phyloP scores from a whole-genome alignment of 2,329 filamentous ascomycete species.

The Colletotrichum lini region DNA sequence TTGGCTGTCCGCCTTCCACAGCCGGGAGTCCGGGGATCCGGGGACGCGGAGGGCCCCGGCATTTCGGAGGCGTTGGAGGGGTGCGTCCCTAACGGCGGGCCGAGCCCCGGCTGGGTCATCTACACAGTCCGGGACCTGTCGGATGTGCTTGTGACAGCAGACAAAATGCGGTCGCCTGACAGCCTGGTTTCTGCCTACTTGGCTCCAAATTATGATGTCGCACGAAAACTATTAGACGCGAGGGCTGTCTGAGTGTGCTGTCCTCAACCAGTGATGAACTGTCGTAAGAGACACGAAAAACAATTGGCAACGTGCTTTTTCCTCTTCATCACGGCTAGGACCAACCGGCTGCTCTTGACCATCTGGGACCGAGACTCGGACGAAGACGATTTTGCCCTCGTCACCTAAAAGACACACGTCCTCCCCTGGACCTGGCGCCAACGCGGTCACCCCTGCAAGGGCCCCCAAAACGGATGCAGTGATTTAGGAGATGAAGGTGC shows the following conservation, averaged over 20 bases:
- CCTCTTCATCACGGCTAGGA: constrained; percentile 15
- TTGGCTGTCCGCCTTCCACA: background rate
- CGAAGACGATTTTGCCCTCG: constrained; percentile 7
- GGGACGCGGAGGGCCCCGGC: background rate
- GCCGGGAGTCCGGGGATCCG: background rate
- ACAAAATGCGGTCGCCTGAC: background rate
- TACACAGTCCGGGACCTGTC: background rate
- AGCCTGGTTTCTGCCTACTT: constrained; percentile 7
- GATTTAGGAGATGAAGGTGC: background rate
- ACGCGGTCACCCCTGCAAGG: constrained; percentile 6
- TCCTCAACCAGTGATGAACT: too few relatives aligned
- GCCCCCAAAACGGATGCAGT: background rate
- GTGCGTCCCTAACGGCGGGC: background rate
- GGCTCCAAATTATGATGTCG: background rate
- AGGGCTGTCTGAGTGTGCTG: background rate
- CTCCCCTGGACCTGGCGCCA: background rate
- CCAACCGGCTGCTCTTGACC: constrained; percentile 11
- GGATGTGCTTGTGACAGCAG: too few relatives aligned
- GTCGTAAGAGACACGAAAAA: background rate
- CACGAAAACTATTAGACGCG: background rate
- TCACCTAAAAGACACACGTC: constrained; percentile 1
- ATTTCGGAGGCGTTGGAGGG: background rate
- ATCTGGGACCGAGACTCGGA: background rate
- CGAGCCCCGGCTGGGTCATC: background rate
- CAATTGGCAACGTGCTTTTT: background rate